Conservation (phyloP, 441 rosid genomes). For the Erodium trifolium region DNA sequence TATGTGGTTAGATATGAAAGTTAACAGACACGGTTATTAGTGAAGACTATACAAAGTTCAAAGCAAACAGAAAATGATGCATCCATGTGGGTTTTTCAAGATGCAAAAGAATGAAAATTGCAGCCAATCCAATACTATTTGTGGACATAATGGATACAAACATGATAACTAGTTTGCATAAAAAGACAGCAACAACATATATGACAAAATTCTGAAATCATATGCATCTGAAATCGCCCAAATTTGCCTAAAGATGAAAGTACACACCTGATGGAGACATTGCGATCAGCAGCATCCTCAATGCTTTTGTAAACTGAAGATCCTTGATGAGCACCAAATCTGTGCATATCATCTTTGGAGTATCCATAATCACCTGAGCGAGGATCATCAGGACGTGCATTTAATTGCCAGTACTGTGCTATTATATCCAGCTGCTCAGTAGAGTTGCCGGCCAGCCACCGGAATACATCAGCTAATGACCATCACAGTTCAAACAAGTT, state of each 20-base stretch:
- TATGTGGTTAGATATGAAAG: background rate
- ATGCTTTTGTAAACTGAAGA: conserved; percentile 51
- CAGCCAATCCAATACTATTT: background rate
- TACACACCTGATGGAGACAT: conserved; percentile 52
- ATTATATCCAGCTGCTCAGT: conserved; percentile 59
- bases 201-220: background rate
- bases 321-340: conserved; percentile 53
- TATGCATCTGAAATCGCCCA: too few species aligned
- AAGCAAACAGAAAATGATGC: background rate
- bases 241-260: too few species aligned
- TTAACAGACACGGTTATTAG: background rate
- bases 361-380: conserved; percentile 80
- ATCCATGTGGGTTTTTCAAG: background rate
- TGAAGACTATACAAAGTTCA: background rate
- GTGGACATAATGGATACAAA: background rate
- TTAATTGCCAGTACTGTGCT: conserved; percentile 82
- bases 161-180: background rate
- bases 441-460: conserved; percentile 71
- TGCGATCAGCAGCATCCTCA: conserved; percentile 53
- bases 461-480: conserved; percentile 58
- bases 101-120: background rate
- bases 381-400: conserved; percentile 58
- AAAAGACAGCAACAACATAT: background rate
- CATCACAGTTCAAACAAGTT: background rate
- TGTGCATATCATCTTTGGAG: conserved; percentile 40